Evolutionary conservation across 768 basidiomycete species (phyloP).

Genomic region (Naganishia antarctica): DNA sequence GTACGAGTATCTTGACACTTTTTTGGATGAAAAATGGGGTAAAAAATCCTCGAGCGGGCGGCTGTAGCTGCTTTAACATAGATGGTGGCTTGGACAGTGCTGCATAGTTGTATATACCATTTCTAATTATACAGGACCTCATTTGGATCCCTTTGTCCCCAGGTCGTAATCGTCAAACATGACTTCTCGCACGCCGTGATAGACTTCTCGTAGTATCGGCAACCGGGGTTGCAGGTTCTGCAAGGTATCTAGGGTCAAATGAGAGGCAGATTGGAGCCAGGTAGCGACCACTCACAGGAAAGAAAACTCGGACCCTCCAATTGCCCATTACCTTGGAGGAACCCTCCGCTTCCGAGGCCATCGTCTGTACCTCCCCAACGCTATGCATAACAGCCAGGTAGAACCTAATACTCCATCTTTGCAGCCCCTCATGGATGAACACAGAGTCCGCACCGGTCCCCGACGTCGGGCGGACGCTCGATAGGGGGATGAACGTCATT

Average conservation of each 20-base stretch:
- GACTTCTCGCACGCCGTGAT: conserved; percentile 38
- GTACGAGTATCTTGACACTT: conserved; percentile 76
- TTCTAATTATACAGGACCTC: neutral
- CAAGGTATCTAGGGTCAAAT: neutral
- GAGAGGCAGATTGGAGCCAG: neutral
- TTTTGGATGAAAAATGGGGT: conserved; percentile 90
- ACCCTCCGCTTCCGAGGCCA: neutral
- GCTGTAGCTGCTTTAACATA: neutral
- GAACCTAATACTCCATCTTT: conserved; percentile 35
- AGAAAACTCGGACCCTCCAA: neutral
- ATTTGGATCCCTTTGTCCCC: neutral
- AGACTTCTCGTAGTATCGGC: conserved; percentile 37
- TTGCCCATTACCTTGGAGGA: neutral
- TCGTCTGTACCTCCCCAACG: neutral
- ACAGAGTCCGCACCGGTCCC: conserved; percentile 22
- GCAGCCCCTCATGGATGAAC: conserved; percentile 39
- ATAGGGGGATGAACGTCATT: conserved; percentile 36
- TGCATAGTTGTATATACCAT: conserved; percentile 6
- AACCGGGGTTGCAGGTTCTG: conserved; percentile 33
- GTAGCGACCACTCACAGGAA: neutral
- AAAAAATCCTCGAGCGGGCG: neutral
- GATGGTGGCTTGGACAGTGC: neutral
- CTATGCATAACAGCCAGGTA: conserved; percentile 36
- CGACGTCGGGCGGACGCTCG: conserved; percentile 29
- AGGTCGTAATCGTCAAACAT: conserved; percentile 35